These are phyloP conservation scores for Bruguiera sexangula DNA, from an alignment of 345 rosid species.

Conservation along the genomic window DNA sequence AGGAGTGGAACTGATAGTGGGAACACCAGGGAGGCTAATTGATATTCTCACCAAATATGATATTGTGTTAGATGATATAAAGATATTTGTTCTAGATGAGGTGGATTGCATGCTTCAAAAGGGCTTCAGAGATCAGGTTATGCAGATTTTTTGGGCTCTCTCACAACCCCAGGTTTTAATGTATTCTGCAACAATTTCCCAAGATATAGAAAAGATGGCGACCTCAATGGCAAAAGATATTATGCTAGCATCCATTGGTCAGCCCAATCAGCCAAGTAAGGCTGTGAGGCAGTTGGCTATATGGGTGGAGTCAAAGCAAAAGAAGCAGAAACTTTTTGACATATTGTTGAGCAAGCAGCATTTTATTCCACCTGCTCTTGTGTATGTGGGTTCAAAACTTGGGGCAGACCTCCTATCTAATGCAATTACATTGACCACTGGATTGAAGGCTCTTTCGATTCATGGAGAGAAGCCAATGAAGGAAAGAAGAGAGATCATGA, in stretches of 20 bases:
- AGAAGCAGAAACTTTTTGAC: conserved; percentile 94
- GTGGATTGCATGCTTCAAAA: conserved; percentile 92
- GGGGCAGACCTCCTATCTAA: conserved; percentile 91
- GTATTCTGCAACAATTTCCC: conserved; percentile 80
- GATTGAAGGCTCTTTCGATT: conserved; percentile 71
- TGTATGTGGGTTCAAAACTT: conserved; percentile 75
- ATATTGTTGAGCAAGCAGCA: conserved; percentile 69
- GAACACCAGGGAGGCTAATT: conserved; percentile 86
- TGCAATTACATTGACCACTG: conserved; percentile 64
- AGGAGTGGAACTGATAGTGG: conserved; percentile 84
- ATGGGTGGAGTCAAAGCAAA: conserved; percentile 89
- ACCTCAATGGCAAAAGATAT: conserved; percentile 48
- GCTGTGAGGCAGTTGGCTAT: conserved; percentile 78
- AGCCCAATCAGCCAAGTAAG: conserved; percentile 56
- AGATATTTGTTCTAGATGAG: conserved; percentile 71
- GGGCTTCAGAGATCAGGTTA: conserved; percentile 85
- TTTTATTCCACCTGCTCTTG: conserved; percentile 69
- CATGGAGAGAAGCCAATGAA: conserved; percentile 92
- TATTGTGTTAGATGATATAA: conserved; percentile 44
- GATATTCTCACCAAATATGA: conserved; percentile 73
- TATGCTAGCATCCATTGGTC: conserved; percentile 49
- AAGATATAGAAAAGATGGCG: conserved; percentile 66
- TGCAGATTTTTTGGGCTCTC: conserved; percentile 77
- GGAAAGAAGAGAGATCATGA: conserved; percentile 83
- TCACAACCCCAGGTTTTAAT: conserved; percentile 74